Base-by-base conservation (phyloP, 768 basidiomycete genomes). In the Tubosaeta sp. region DNA sequence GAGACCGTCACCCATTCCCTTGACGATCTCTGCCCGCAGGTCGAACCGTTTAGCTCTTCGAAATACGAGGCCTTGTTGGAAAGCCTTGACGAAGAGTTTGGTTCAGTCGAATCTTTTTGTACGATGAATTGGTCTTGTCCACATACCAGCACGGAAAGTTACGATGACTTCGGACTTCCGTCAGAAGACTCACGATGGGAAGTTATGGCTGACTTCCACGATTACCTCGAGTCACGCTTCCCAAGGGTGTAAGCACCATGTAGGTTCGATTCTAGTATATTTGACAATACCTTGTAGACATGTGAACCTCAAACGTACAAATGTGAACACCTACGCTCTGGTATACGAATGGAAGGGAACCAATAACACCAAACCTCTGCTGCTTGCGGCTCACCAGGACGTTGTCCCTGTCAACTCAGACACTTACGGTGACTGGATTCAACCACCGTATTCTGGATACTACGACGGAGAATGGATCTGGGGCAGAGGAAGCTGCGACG, bases 311-410 rank as follows among this genome's bases (percentile, higher is more conserved):
- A 54, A 71, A 37, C 73, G 83, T 42, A 79, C 78, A 8, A 77
- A 76, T 53, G 74, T 86, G 51, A 83, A 83, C 57, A 83, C 78
- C 0, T 83, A 79, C 43, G 83, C 79, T 0, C 71, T 85, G 17
- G 67, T 86, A 2, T 83, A 80, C 59, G 74, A 76, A 19, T 85
- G 82, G 82, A 68, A 76, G 46, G 84, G 84, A 16, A 72, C 73
- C 17, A 72, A 81, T 45, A 48, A 68, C 7, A 65, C 79, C 45
- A 84, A 85, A 61, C 86, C 83, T 0, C 56, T 84, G 2, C 68
- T 86, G 8, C 67, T 81, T 26, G 65, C 74, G 14, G 78, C 75
- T 13, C 81, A 82, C 57, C 51, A 55, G 54, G 81, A 81, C 42
- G 78, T 80, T 13, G 81, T 81, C 6, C 80, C 79, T 2, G 76